Evolutionary conservation across 352 stramenopile genomes (phyloP).

Genomic region (Elongisporangium anandrum): DNA sequence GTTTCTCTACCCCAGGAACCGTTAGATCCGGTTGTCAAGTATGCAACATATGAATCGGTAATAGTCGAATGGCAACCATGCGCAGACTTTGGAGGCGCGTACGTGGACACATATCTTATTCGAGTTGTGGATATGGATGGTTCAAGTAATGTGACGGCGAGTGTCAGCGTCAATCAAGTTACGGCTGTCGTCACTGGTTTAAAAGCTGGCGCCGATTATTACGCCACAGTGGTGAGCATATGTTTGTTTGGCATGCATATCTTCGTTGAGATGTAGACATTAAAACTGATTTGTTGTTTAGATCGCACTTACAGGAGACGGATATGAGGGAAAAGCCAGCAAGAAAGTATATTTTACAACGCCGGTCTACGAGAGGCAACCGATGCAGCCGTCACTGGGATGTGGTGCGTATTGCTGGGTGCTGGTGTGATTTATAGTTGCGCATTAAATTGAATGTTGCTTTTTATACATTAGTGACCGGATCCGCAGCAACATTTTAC

Average conservation of each 20-base stretch:
- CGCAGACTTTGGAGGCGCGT: constrained; percentile 40
- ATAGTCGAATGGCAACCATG: constrained; percentile 30
- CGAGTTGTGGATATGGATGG: constrained; percentile 13
- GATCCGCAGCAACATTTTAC: constrained; percentile 21
- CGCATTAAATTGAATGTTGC: neutral
- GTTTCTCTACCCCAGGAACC: constrained; percentile 27
- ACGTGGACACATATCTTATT: constrained; percentile 31
- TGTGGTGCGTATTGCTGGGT: constrained; percentile 30
- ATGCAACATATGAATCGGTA: constrained; percentile 10
- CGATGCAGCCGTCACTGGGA: constrained; percentile 31
- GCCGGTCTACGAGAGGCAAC: constrained; percentile 21
- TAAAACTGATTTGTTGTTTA: constrained; percentile 6
- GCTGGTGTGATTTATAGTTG: neutral
- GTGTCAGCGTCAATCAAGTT: constrained; percentile 11
- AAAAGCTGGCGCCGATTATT: constrained; percentile 24
- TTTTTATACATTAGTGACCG: constrained; percentile 19
- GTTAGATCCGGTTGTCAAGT: constrained; percentile 12
- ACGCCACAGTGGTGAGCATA: constrained; percentile 38
- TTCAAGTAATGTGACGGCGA: constrained; percentile 1
- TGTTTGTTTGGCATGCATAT: neutral
- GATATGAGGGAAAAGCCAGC: constrained; percentile 19
- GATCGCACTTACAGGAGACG: constrained; percentile 24
- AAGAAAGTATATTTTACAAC: constrained; percentile 43
- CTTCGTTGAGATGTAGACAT: neutral
- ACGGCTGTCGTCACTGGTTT: constrained; percentile 22